Evolutionary conservation across 2,329 filamentous ascomycete species (phyloP).

Genomic region (Diaporthe vexans): DNA sequence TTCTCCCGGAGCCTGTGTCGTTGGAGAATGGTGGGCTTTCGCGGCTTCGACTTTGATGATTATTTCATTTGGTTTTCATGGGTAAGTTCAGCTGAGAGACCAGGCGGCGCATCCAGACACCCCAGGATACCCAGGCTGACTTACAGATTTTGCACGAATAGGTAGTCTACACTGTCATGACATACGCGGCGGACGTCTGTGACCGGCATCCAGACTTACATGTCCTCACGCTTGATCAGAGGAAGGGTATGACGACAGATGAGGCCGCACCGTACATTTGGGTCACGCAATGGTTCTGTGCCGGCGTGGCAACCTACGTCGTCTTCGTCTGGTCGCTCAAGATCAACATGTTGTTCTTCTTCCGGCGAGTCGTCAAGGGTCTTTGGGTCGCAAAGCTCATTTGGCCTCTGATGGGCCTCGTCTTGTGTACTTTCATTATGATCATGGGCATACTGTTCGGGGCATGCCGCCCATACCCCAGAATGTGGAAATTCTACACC

Average conservation of each 20-base stretch:
- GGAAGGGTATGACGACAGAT: slow-evolving; percentile 48
- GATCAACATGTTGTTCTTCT: slow-evolving; percentile 58
- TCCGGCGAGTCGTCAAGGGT: slow-evolving; percentile 51
- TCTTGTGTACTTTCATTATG: slow-evolving; percentile 46
- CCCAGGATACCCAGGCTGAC: neutral
- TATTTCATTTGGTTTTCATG: slow-evolving; percentile 50
- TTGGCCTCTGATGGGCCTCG: slow-evolving; percentile 51
- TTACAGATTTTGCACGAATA: slow-evolving; percentile 44
- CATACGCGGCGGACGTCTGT: slow-evolving; percentile 30
- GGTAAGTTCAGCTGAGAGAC: slow-evolving; percentile 41
- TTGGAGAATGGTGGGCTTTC: slow-evolving; percentile 51
- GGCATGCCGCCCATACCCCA: slow-evolving; percentile 52
- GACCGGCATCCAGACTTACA: slow-evolving; percentile 44
- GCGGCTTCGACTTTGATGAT: slow-evolving; percentile 52
- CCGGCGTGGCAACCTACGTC: slow-evolving; percentile 52
- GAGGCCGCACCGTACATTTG: slow-evolving; percentile 48
- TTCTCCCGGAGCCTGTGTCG: slow-evolving; percentile 51
- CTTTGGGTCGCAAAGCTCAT: slow-evolving; percentile 55
- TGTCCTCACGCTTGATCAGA: slow-evolving; percentile 49
- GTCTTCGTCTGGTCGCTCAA: slow-evolving; percentile 56
- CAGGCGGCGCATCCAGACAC: neutral
- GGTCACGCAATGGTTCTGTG: slow-evolving; percentile 54
- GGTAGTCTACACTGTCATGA: slow-evolving; percentile 43
- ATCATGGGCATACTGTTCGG: slow-evolving; percentile 48
- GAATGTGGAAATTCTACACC: slow-evolving; percentile 54